Conservation (phyloP, 345 rosid genomes). For the Melaleuca quinquenervia region DNA sequence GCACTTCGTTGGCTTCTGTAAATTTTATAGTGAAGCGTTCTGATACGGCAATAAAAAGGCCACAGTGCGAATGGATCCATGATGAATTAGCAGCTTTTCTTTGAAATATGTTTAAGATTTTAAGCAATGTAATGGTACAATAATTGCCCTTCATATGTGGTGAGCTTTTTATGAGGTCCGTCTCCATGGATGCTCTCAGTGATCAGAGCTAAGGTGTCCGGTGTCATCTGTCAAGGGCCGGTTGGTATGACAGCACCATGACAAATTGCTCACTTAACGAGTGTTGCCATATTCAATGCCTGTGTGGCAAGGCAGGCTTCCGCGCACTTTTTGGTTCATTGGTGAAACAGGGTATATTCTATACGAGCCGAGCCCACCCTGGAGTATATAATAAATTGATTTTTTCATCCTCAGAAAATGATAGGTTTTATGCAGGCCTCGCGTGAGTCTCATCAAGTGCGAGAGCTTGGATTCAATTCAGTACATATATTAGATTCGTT, state of each 20-base stretch:
- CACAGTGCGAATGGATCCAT: neutral
- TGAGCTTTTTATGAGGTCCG: neutral
- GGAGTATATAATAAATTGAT: neutral
- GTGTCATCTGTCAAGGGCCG: neutral
- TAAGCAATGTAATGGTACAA: neutral
- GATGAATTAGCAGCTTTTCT: neutral
- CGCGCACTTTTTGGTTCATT: neutral
- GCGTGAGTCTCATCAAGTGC: neutral
- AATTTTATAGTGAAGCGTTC: neutral
- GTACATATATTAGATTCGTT: neutral
- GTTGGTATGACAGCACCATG: neutral
- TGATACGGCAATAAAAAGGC: neutral
- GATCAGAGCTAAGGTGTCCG: neutral
- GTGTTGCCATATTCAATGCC: neutral
- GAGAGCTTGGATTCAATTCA: neutral
- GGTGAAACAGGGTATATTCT: neutral
- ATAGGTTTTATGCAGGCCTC: neutral
- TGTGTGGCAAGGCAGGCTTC: neutral
- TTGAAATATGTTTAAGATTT: neutral
- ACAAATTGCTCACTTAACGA: neutral
- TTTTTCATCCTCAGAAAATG: neutral
- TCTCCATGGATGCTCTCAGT: neutral
- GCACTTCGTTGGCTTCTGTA: neutral
- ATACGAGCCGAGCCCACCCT: neutral
- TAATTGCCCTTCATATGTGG: neutral